These are phyloP conservation scores for Flaveria ramosissima DNA, from an alignment of 129 eudicot species.

Conservation along the genomic window DNA sequence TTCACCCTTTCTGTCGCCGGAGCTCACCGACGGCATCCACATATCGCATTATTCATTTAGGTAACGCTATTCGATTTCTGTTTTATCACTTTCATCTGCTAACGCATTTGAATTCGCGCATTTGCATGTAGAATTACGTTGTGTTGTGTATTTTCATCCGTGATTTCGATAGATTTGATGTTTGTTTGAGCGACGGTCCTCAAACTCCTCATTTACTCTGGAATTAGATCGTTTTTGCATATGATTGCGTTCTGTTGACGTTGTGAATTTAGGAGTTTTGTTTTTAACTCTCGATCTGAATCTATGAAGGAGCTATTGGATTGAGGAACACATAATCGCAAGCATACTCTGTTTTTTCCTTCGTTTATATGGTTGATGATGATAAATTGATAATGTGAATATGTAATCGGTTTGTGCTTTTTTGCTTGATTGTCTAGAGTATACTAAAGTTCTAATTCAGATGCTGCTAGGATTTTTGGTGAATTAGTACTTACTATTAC, in stretches of 20 bases:
- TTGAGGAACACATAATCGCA: background rate
- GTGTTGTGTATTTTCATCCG: background rate
- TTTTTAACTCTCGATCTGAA: conserved; percentile 2
- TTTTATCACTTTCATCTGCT: too few species aligned
- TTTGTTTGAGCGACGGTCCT: too few species aligned
- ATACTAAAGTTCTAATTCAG: too few species aligned
- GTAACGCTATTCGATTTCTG: background rate
- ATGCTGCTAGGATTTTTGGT: too few species aligned
- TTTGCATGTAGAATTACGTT: background rate
- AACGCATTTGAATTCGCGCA: too few species aligned
- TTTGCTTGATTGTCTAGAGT: too few species aligned
- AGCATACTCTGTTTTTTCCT: background rate
- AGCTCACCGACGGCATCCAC: conserved; percentile 23
- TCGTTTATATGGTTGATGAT: background rate
- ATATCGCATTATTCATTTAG: background rate
- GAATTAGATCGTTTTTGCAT: too few species aligned
- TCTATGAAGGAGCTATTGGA: conserved; percentile 4
- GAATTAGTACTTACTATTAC: too few species aligned
- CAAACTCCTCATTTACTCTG: too few species aligned
- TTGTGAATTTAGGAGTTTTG: background rate
- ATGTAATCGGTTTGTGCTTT: too few species aligned
- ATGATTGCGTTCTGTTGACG: too few species aligned
- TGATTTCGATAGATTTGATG: background rate
- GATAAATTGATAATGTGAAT: background rate
- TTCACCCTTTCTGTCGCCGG: conserved; percentile 31